Percentiles rank a stretch among this genome's conserved stretches.
Conservation (phyloP, 2,329 filamentous ascomycete genomes). For the Cytospora leucostoma region DNA sequence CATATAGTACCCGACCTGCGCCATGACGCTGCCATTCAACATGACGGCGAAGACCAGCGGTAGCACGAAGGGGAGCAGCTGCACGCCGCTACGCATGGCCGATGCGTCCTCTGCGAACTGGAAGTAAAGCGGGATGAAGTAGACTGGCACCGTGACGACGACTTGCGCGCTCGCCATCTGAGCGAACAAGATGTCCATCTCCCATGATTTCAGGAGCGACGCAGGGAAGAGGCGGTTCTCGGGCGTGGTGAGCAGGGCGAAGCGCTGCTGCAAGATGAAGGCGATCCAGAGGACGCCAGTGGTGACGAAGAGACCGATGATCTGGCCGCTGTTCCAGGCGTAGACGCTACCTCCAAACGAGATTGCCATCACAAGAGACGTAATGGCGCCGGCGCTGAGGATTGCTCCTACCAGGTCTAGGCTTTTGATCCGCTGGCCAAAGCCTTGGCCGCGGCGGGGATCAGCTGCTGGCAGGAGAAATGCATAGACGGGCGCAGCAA, state of each 20-base stretch:
- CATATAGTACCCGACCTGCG: conserved; percentile 38
- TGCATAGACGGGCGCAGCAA: conserved; percentile 35
- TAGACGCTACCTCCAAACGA: conserved; percentile 53
- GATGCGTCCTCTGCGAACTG: conserved; percentile 47
- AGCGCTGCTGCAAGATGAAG: conserved; percentile 50
- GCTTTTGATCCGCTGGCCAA: background rate
- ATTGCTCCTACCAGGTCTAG: conserved; percentile 49
- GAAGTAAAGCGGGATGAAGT: conserved; percentile 56
- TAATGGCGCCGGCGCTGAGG: conserved; percentile 44
- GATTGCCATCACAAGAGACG: conserved; percentile 49
- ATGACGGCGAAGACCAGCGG: background rate
- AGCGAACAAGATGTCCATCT: conserved; percentile 43
- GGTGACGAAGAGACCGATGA: conserved; percentile 49
- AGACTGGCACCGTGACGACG: conserved; percentile 39
- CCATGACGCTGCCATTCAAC: conserved; percentile 27
- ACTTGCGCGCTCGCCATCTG: conserved; percentile 33
- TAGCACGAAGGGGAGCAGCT: conserved; percentile 43
- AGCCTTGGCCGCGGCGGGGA: conserved; percentile 17
- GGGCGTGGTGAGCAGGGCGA: conserved; percentile 42
- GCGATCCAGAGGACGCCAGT: conserved; percentile 43
- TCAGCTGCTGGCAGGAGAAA: conserved; percentile 35
- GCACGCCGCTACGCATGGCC: conserved; percentile 40
- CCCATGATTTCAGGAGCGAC: conserved; percentile 43
- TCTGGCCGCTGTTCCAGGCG: conserved; percentile 46
- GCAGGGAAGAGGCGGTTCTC: conserved; percentile 47